Base-by-base conservation (phyloP, 2,329 filamentous ascomycete species). In the Sclerotinia sclerotiorum region DNA sequence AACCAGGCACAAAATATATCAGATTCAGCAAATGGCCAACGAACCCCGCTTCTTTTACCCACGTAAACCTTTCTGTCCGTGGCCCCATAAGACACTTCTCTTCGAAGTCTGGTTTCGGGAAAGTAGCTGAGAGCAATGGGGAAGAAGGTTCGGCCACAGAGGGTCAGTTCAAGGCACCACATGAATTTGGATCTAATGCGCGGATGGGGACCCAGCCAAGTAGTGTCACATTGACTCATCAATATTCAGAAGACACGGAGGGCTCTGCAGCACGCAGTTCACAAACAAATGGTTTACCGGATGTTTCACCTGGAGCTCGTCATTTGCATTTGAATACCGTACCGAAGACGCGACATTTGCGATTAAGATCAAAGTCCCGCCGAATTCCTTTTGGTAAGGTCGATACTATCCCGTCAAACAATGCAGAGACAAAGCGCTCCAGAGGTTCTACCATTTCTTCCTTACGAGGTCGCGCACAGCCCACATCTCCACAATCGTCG, bases 21-120 rank as follows among this genome's bases (percentile, higher is more conserved):
- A 63, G 15, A 63, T 51, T 63, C 32, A 63, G 32, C 46, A 63
- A 63, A 24, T 32, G 46, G 48, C 60, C 32, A 51, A 42, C 60
- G 5, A 63, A 32, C 15, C 29, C 60, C 60, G 39, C 60, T 63
- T 52, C 60, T 32, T 51, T 51, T 24, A 15, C 21, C 15, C 46
- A 19, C 21, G 19, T 27, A 13, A 42, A 46, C 5, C 29, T 60
- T 32, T 27, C 57, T 46, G 21, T 27, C 42, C 57, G 29, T 46
- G n/a, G 32, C 21, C 39, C 29, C 51, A 21, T 52, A 7, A 51
- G 60, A 51, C 60, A 27, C n/a, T 63, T 63, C 4, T 51, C 46
- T 63, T 51, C 46, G n/a, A 27, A 19, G 7, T 11, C n/a, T 17
- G 48, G 8, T 51, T 27, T 52, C 1, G 46, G n/a, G 32, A 29